Evolutionary conservation across 75 land plant genomes (phyloP), one percentile per base, ranked within the genome.

Genomic region (Ceratopteris richardii): DNA sequence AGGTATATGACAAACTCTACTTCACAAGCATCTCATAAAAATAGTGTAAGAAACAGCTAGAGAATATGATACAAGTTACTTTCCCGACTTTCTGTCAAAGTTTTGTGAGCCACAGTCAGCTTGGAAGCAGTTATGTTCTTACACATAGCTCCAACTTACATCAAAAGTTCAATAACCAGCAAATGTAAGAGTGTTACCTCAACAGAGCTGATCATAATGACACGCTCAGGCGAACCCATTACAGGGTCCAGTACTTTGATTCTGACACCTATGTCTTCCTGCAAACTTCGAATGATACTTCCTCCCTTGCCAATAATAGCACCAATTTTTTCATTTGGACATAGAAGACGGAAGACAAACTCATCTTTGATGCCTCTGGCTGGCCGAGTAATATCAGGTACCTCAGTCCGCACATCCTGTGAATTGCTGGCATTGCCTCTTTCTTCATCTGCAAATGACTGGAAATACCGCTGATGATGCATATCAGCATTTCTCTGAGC

Each of bases 301-400:
- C 77, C 65, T 0, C 77, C 29, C 64, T 73, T 83, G 31, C 80
- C 88, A 46, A 74, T 48, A 53, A 87, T 67, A 24, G 50, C 66
- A 19, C 82, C 78, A 57, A 84, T 70, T 61, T 72, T 88, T 3
- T 79, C 83, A 68, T 60, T 66, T 36, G 93, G 93, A 58, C 93
- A 88, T 55, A 88, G 78, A 28, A 88, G 79, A 12, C 72, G 75
- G 42, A 88, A 88, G 18, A 81, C 80, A 54, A 88, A 59, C 31
- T 77, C 93, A 51, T 88, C 86, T 30, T 58, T 64, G 25, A 43
- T 23, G 25, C 16, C 28, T 52, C 28, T 18, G 7, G 29, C 54
- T 24, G 24, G 24, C 54, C 54, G 25, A 19, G 27, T 23, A 2
- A 12, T 23, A 23, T 52, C 54, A 22, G 24, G 16, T 52, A 24